Evolutionary conservation across 345 rosid genomes (phyloP).

Genomic region (Limnanthes douglasii): DNA sequence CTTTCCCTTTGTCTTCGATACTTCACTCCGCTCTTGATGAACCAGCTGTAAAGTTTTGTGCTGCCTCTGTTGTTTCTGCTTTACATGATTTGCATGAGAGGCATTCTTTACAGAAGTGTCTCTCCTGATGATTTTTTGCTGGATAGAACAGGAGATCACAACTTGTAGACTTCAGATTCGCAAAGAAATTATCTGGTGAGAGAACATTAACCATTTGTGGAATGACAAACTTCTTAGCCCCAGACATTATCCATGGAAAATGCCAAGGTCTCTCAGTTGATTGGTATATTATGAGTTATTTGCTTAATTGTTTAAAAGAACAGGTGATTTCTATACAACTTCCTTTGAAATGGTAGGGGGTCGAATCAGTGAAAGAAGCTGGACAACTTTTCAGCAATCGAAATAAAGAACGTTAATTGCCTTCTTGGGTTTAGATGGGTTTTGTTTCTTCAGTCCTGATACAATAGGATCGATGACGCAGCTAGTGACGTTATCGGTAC

Average conservation of each 20-base stretch:
- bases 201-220: conserved; percentile 86
- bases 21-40: conserved; percentile 69
- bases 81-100: conserved; percentile 68
- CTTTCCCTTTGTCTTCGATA: conserved; percentile 69
- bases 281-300: too few species aligned
- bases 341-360: too few species aligned
- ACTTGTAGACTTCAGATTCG: conserved; percentile 82
- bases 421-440: too few species aligned
- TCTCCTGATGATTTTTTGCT: conserved; percentile 76
- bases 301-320: too few species aligned
- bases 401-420: too few species aligned
- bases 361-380: too few species aligned
- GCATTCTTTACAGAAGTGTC: conserved; percentile 74
- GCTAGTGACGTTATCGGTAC: too few species aligned
- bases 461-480: too few species aligned
- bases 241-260: conserved; percentile 81
- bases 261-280: conserved; percentile 82
- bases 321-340: too few species aligned
- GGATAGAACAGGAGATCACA: conserved; percentile 57
- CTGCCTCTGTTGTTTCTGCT: conserved; percentile 61
- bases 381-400: too few species aligned
- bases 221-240: conserved; percentile 70
- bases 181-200: conserved; percentile 49
- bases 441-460: too few species aligned
- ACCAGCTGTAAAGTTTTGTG: conserved; percentile 50